A percentile compares a stretch with the other conserved stretches of the same genome.
These are phyloP conservation scores for Cornus controversa DNA, from an alignment of 148 eudicot species.

Conservation along the genomic window DNA sequence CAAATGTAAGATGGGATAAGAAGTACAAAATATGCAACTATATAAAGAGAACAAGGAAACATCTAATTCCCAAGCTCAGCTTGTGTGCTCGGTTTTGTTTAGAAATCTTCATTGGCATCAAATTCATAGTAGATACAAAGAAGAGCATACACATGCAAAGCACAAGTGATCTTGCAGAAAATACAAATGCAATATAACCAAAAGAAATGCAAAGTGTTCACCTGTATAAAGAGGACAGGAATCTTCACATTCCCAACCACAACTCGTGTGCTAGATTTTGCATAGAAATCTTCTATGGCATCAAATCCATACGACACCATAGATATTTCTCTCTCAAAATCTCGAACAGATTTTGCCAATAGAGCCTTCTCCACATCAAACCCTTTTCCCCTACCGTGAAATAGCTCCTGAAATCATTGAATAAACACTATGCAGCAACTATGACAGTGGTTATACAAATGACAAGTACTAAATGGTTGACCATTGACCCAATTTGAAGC, in stretches of 20 bases:
- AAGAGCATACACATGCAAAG: background rate
- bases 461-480: slow-evolving; percentile 1
- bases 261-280: slow-evolving; percentile 59
- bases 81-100: background rate
- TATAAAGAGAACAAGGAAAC: background rate
- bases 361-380: slow-evolving; percentile 84
- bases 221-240: slow-evolving; percentile 95
- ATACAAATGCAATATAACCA: background rate
- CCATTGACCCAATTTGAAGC: background rate
- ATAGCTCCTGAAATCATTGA: slow-evolving; percentile 62
- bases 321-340: slow-evolving; percentile 80
- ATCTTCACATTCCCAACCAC: slow-evolving; percentile 70
- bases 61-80: background rate
- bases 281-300: slow-evolving; percentile 75
- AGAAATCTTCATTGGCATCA: background rate
- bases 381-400: slow-evolving; percentile 74
- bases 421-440: background rate
- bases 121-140: background rate
- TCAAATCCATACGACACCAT: slow-evolving; percentile 82
- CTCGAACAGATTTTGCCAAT: slow-evolving; percentile 65
- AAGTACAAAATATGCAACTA: background rate
- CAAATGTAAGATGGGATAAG: background rate
- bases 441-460: background rate
- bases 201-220: slow-evolving; percentile 15
- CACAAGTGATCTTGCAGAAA: background rate